A percentile compares a stretch with the other conserved stretches of the same genome.
Conservation (phyloP, 2,329 filamentous ascomycete species). For the Pezicula radicicola region DNA sequence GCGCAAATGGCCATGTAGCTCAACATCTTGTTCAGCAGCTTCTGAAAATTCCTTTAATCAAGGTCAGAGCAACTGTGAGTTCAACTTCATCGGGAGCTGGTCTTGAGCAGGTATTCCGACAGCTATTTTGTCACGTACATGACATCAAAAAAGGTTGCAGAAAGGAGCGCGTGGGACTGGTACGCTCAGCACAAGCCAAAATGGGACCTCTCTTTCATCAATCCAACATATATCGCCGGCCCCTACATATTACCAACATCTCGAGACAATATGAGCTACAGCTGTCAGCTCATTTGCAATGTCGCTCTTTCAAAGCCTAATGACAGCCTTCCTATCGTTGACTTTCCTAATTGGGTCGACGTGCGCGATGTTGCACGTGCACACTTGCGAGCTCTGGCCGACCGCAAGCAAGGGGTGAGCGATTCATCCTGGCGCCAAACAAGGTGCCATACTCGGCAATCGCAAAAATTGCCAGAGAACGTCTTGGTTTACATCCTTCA, state of each 20-base stretch:
- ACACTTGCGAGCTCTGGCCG: not conserved
- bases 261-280: not conserved
- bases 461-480: not conserved
- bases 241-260: not conserved
- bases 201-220: not conserved
- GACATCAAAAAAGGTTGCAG: conserved; percentile 2
- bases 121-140: conserved; percentile 1
- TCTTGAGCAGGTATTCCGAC: not conserved
- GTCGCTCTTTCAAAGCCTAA: not conserved
- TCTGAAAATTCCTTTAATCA: not conserved
- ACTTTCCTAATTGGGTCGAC: conserved; percentile 3
- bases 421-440: not conserved
- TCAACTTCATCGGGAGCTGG: not conserved
- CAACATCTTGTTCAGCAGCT: conserved; percentile 3
- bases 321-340: not conserved
- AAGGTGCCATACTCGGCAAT: not conserved
- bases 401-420: not conserved
- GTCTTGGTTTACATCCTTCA: not conserved
- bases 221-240: conserved; percentile 1
- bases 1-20: conserved; percentile 1
- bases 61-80: not conserved
- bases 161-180: not conserved
- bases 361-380: conserved; percentile 4
- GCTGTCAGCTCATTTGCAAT: not conserved
- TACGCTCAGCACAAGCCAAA: not conserved